Base-by-base conservation (phyloP, 1,284 basidiomycete genomes). In the Stygiomarasmius scandens region DNA sequence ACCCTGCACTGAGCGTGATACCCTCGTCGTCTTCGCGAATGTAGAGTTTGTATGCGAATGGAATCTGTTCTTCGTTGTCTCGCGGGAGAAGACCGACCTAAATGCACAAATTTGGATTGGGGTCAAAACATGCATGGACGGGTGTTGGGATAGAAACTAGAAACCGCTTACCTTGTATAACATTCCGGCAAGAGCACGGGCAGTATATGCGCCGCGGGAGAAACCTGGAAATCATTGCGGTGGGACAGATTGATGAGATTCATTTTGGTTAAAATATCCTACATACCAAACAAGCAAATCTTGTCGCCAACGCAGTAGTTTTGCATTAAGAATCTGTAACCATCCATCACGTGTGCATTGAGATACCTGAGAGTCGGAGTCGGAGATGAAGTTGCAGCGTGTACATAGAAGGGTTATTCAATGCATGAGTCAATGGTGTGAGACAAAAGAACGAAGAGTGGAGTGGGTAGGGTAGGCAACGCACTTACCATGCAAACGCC, bases 171-270 rank as follows among this genome's bases (percentile, higher is more conserved):
- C 73, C 63, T 74, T 86, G 60, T 73, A 62, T 22, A 85, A 68
- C 71, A 88, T 81, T 12, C 90, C 89, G 29, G 84, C 90, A 23
- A 92, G 74, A 9, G 88, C 87, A 38, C 89, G 78, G 27, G 89
- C 90, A 3, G 87, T 90, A 64, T 91, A 92, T 12, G 90, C 87
- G 2, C 89, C 89, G 27, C 89, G 81, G 52, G 87, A 90, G 65
- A 92, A 92, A 0, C 88, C 86, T 86, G 55, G 8, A 32, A 32
- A 6, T 12, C 29, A 32, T 6, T 32, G 29, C 29, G 29, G 6
- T 6, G 5, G 29, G 29, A 32, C 12, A 32, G 51, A 43, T n/a
- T 29, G 22, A 14, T 34, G 5, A 32, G 29, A 12, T 12, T n/a
- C 22, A 36, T 32, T 16, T 32, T 38, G n/a, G 19, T 11, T 20